Conservation (phyloP, 345 rosid species). For the Capsella bursapastoris region DNA sequence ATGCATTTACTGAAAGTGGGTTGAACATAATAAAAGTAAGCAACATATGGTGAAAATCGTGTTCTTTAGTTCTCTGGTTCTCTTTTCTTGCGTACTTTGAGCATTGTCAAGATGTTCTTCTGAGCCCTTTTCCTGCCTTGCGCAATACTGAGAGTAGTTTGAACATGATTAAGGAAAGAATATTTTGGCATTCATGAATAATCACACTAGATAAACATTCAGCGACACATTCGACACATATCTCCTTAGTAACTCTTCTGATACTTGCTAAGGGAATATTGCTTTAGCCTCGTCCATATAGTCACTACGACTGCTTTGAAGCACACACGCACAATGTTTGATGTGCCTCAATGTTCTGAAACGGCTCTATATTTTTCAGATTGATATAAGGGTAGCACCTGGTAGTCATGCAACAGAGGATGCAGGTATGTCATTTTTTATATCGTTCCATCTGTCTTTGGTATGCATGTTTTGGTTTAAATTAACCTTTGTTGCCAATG, state of each 20-base stretch:
- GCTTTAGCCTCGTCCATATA: not conserved
- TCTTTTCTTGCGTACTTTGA: not conserved
- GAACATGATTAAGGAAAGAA: not conserved
- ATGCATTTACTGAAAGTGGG: conserved; percentile 6
- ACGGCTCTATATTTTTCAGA: conserved; percentile 47
- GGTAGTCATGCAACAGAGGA: conserved; percentile 96
- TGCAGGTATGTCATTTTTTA: conserved; percentile 57
- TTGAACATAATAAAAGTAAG: not conserved
- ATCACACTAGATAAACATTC: not conserved
- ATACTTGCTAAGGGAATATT: not conserved
- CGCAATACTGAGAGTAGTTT: conserved; percentile 7
- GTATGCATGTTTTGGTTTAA: conserved; percentile 1
- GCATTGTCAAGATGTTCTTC: not conserved
- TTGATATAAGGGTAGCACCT: conserved; percentile 91
- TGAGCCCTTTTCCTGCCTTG: not conserved
- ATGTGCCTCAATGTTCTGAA: not conserved
- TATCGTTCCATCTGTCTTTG: not conserved
- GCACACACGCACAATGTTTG: not conserved
- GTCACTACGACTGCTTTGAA: not conserved
- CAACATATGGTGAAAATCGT: not conserved
- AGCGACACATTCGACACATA: not conserved
- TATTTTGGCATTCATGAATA: not conserved
- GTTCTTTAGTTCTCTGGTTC: not conserved
- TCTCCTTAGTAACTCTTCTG: conserved; percentile 2
- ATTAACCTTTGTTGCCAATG: not conserved